Evolutionary conservation across 345 rosid genomes (phyloP).

Genomic region (Arabidopsis arenosa): DNA sequence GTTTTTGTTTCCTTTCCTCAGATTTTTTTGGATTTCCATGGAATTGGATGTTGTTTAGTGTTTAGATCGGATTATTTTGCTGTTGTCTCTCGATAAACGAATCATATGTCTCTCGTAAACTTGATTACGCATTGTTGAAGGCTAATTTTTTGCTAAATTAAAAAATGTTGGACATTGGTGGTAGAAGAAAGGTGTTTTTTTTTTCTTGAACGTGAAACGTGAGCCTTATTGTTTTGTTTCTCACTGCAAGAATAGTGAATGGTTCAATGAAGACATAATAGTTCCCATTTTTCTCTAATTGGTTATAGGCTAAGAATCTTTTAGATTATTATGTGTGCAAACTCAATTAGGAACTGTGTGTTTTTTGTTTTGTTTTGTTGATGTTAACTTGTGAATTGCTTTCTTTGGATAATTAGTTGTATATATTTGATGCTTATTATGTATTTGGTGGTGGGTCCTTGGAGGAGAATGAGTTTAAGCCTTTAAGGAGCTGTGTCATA

Average conservation of each 20-base stretch:
- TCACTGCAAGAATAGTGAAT: not conserved
- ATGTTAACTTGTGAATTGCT: slow-evolving; percentile 15
- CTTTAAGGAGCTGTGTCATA: slow-evolving; percentile 18
- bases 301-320: not conserved
- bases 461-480: slow-evolving; percentile 17
- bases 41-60: slow-evolving; percentile 7
- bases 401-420: slow-evolving; percentile 5
- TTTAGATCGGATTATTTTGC: slow-evolving; percentile 17
- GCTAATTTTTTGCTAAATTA: not conserved
- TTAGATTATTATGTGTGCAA: not conserved
- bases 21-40: slow-evolving; percentile 1
- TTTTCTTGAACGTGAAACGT: not conserved
- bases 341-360: not conserved
- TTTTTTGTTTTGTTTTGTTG: slow-evolving; percentile 21
- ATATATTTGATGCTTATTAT: slow-evolving; percentile 18
- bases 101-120: not conserved
- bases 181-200: not conserved
- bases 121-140: slow-evolving; percentile 28
- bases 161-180: not conserved
- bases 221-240: not conserved
- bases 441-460: slow-evolving; percentile 42
- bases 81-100: not conserved
- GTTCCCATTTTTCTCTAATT: not conserved
- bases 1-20: not conserved
- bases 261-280: not conserved